Evolutionary conservation across 805 yeast genomes (phyloP), one percentile per base, ranked within the genome.

Genomic region (Ogataea angusta): DNA sequence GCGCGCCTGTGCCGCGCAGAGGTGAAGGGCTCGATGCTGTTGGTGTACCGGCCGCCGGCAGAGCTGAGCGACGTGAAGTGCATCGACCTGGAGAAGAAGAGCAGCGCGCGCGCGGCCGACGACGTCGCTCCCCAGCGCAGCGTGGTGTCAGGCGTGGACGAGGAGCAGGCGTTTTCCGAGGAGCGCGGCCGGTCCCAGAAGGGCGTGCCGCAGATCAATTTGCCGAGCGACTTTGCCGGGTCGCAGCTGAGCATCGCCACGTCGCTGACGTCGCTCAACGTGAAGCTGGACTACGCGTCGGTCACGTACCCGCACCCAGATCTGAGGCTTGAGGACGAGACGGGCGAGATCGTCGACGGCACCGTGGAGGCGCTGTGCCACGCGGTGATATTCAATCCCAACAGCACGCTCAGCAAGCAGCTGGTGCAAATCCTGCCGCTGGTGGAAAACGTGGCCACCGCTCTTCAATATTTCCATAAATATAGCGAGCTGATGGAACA

Each of bases 281-380:
- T 50, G 15, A 42, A 40, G 10, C 42, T 60, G 23, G 19, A 43
- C 22, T 70, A 72, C 43, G 33, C 61, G 10, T 72, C 74, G 6
- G 68, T 69, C 19, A 57, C 54, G 3, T 75, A 69, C 45, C 84
- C 85, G 8, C 90, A 82, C 53, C 88, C 88, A 5, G 78, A 75
- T 33, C 56, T 82, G 21, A 67, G 63, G 24, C 46, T 76, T 42
- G 86, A 82, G 53, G 57, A 60, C 13, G 57, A 64, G 4, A 71
- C 75, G 15, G 72, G 73, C 14, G 46, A 53, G 13, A 66, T 73
- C 21, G 48, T 70, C 6, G 69, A 75, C 16, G 86, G 86, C 14
- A 58, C 86, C 0, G 54, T 76, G 9, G 96, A 89, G 59, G 75
- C 89, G 33, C 69, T 89, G 26, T 77, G 90, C 41, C 97, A 90